Evolutionary conservation across 768 basidiomycete species (phyloP).

Genomic region (Lactarius hatsudake): DNA sequence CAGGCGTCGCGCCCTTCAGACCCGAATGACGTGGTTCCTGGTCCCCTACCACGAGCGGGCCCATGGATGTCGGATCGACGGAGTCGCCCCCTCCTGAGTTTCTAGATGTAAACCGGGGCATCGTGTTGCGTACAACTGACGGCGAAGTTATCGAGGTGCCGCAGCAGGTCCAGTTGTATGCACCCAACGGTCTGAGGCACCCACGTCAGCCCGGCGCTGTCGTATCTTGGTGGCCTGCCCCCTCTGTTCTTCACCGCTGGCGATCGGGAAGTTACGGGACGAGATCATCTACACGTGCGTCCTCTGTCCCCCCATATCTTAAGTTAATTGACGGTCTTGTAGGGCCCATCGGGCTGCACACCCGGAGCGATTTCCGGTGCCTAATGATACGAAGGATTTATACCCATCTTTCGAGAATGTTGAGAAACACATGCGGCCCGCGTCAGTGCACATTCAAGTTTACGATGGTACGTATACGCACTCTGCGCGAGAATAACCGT

Average conservation of each 20-base stretch:
- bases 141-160: conserved; percentile 55
- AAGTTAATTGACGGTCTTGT: neutral
- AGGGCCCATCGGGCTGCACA: conserved; percentile 91
- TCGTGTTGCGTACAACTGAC: conserved; percentile 43
- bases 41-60: conserved; percentile 33
- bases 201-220: conserved; percentile 78
- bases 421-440: conserved; percentile 53
- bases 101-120: conserved; percentile 41
- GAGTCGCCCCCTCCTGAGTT: conserved; percentile 40
- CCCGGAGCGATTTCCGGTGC: conserved; percentile 63
- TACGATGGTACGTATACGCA: conserved; percentile 68
- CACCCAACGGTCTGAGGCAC: conserved; percentile 73
- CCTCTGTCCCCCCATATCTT: neutral
- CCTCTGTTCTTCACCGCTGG: conserved; percentile 83
- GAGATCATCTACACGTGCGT: conserved; percentile 85
- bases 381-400: conserved; percentile 43
- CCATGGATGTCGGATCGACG: conserved; percentile 50
- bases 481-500: conserved; percentile 14
- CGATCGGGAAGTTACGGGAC: conserved; percentile 88
- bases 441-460: conserved; percentile 87
- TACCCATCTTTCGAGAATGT: conserved; percentile 59
- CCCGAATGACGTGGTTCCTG: conserved; percentile 23
- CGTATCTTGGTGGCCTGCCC: conserved; percentile 87
- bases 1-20: neutral
- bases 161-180: conserved; percentile 83